Evolutionary conservation across 1,139 yeast genomes (phyloP).

Genomic region (Saccharomycopsis crataegensis): DNA sequence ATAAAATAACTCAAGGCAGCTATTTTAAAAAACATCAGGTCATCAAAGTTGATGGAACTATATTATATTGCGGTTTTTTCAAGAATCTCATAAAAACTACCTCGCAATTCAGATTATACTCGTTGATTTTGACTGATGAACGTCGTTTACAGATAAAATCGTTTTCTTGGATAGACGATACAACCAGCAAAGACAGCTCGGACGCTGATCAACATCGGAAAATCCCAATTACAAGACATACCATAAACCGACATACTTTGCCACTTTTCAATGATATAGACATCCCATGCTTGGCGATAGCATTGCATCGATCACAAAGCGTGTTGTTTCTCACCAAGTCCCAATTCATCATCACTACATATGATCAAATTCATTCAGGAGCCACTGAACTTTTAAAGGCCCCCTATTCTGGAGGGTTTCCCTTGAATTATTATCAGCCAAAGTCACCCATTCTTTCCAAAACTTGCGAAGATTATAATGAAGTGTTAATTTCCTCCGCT

Average conservation of each 20-base stretch:
- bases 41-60: not conserved
- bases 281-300: slow-evolving; percentile 5
- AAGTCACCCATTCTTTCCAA: not conserved
- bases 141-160: not conserved
- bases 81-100: not conserved
- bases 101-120: not conserved
- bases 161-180: slow-evolving; percentile 7
- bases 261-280: slow-evolving; percentile 3
- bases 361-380: slow-evolving; percentile 11
- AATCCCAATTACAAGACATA: not conserved
- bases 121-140: not conserved
- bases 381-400: not conserved
- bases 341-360: not conserved
- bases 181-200: not conserved
- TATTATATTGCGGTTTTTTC: slow-evolving; percentile 1
- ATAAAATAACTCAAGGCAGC: not conserved
- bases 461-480: not conserved
- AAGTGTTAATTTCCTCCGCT: slow-evolving; percentile 7
- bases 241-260: not conserved
- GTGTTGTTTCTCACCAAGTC: slow-evolving; percentile 2
- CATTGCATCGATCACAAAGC: not conserved
- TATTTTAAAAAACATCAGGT: not conserved
- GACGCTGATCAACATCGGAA: not conserved
- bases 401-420: slow-evolving; percentile 2
- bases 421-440: slow-evolving; percentile 5